Conservation (phyloP, 441 rosid species). For the Populus hybrid region DNA sequence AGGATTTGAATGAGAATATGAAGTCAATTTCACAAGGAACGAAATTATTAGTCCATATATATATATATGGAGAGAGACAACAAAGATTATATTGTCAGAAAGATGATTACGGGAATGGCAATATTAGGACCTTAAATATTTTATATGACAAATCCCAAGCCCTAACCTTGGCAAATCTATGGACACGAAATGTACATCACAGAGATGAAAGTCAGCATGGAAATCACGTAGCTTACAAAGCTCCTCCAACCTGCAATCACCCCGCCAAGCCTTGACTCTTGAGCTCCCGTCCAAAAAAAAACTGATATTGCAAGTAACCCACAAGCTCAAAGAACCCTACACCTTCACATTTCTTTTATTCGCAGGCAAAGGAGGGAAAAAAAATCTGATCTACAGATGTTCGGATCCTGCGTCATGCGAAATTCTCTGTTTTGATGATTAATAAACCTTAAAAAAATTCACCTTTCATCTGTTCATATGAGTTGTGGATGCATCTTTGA, state of each 20-base stretch:
- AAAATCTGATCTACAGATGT: constrained; percentile 22
- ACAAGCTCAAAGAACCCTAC: constrained; percentile 31
- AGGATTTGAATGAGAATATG: not conserved
- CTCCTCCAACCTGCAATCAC: constrained; percentile 14
- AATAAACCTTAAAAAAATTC: constrained; percentile 7
- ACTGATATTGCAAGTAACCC: constrained; percentile 12
- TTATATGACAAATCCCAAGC: constrained; percentile 4
- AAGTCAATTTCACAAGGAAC: not conserved
- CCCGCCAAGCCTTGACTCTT: constrained; percentile 11
- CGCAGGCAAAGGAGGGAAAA: constrained; percentile 16
- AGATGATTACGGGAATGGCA: not conserved
- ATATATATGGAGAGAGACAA: no score
- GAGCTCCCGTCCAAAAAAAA: not conserved
- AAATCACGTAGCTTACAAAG: constrained; percentile 21
- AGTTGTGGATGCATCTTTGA: constrained; percentile 14
- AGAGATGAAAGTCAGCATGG: constrained; percentile 7
- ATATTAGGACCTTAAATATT: not conserved
- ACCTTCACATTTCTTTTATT: constrained; percentile 30
- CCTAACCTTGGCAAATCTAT: constrained; percentile 11
- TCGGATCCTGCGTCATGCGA: constrained; percentile 17
- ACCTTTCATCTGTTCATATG: constrained; percentile 14
- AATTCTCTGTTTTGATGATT: constrained; percentile 6
- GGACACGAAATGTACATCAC: constrained; percentile 25
- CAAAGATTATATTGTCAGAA: not conserved
- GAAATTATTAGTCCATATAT: no score